A percentile compares a stretch with the other conserved stretches of the same genome.
Evolutionary conservation across 2,329 filamentous ascomycete species (phyloP).

Genomic region (Cladosporium sp.): DNA sequence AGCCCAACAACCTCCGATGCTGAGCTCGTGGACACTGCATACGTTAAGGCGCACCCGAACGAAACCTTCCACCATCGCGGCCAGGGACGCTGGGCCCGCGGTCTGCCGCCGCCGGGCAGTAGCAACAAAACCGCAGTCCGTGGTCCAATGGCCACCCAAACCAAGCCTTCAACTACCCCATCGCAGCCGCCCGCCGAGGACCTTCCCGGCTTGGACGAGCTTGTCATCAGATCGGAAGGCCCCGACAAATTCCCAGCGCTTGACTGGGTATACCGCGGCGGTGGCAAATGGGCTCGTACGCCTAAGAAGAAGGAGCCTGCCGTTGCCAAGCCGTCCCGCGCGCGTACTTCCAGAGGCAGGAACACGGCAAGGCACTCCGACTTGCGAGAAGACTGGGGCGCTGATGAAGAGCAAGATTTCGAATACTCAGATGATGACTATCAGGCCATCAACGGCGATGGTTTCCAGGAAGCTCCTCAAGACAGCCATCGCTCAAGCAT

Average conservation of each 20-base stretch:
- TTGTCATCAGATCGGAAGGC: slow-evolving; percentile 25
- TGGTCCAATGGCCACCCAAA: slow-evolving; percentile 17
- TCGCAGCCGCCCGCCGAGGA: not conserved
- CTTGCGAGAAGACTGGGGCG: not conserved
- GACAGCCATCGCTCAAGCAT: not conserved
- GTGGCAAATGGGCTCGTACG: slow-evolving; percentile 27
- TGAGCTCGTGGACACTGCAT: slow-evolving; percentile 19
- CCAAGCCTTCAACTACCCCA: slow-evolving; percentile 3
- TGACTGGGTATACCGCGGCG: slow-evolving; percentile 28
- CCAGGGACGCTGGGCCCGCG: slow-evolving; percentile 26
- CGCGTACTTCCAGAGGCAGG: not conserved
- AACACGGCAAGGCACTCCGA: not conserved
- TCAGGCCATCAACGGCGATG: not conserved
- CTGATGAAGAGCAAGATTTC: not conserved
- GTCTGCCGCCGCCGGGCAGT: slow-evolving; percentile 22
- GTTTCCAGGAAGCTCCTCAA: not conserved
- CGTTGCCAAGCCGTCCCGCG: not conserved
- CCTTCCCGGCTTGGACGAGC: slow-evolving; percentile 15
- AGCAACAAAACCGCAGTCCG: slow-evolving; percentile 26
- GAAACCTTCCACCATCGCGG: slow-evolving; percentile 26
- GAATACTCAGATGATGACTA: slow-evolving; percentile 7
- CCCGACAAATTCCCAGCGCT: slow-evolving; percentile 26
- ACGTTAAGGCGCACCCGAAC: slow-evolving; percentile 23
- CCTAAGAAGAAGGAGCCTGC: slow-evolving; percentile 16
- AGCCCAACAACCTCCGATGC: slow-evolving; percentile 4